A percentile compares a stretch with the other conserved stretches of the same genome.
These are phyloP conservation scores for Penicillium decumbens DNA, from an alignment of 2,329 filamentous ascomycete genomes.

Conservation along the genomic window DNA sequence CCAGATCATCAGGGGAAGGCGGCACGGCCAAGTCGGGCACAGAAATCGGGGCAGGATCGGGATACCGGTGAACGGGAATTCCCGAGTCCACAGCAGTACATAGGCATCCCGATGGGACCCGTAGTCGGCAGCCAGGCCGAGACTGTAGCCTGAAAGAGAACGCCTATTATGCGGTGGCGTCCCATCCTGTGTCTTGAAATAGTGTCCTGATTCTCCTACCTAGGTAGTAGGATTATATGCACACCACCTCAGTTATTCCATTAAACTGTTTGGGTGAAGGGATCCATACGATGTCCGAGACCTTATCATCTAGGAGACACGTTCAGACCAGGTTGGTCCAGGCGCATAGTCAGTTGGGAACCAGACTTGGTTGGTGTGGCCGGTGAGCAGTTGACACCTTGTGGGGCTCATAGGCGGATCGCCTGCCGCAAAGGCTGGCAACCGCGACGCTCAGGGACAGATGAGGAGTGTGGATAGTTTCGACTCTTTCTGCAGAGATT, in stretches of 20 bases:
- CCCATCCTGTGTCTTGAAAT: not conserved
- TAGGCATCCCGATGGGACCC: constrained; percentile 19
- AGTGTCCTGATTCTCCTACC: not conserved
- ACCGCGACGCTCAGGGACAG: too few species aligned
- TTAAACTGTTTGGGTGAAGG: not conserved
- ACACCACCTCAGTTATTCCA: not conserved
- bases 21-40: constrained; percentile 12
- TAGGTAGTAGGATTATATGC: not conserved
- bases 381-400: constrained; percentile 18
- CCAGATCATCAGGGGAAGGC: constrained; percentile 10
- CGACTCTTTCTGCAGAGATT: not conserved
- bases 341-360: not conserved
- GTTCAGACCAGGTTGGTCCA: not conserved
- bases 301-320: constrained; percentile 7
- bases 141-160: not conserved
- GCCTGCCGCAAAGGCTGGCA: not conserved
- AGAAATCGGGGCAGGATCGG: constrained; percentile 18
- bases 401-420: constrained; percentile 11
- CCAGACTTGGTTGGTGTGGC: constrained; percentile 2
- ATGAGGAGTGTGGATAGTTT: too few species aligned
- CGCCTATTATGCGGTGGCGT: not conserved
- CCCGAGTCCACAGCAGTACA: constrained; percentile 8
- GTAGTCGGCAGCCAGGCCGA: constrained; percentile 17
- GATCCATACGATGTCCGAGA: constrained; percentile 6
- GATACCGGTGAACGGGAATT: constrained; percentile 22